phyloP scores from a whole-genome alignment of 2,329 filamentous ascomycete genomes.

The Ceratocystis colombiana region DNA sequence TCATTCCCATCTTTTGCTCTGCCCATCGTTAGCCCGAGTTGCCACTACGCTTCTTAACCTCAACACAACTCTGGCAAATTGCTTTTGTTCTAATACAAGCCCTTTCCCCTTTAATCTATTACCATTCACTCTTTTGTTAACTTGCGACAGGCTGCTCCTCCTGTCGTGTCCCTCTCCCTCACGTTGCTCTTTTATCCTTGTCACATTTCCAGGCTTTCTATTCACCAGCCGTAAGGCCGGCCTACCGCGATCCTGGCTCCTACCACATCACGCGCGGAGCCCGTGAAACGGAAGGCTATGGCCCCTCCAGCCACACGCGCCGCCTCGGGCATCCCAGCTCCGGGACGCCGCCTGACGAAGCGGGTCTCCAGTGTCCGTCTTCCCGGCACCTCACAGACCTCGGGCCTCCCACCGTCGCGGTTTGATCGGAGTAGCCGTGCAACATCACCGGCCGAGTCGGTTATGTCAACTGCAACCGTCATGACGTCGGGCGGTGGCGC shows the following conservation, averaged over 20 bases:
- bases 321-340: slow-evolving; percentile 19
- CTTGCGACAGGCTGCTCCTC: background rate
- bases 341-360: slow-evolving; percentile 23
- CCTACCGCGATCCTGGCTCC: slow-evolving; percentile 24
- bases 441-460: slow-evolving; percentile 60
- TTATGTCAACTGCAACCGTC: slow-evolving; percentile 41
- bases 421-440: slow-evolving; percentile 34
- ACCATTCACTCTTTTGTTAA: background rate
- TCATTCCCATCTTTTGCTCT: background rate
- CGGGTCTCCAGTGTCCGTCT: slow-evolving; percentile 22
- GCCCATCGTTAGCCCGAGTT: no score
- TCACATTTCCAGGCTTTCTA: background rate
- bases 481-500: slow-evolving; percentile 44
- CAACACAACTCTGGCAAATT: background rate
- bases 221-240: slow-evolving; percentile 14
- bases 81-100: background rate
- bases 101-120: slow-evolving; percentile 10
- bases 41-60: background rate
- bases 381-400: background rate
- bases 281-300: slow-evolving; percentile 23
- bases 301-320: slow-evolving; percentile 17
- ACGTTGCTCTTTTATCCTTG: background rate
- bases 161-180: background rate
- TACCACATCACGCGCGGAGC: slow-evolving; percentile 22
- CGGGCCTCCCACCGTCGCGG: background rate